phyloP scores from a whole-genome alignment of 805 yeast genomes.

The Cyberlindnera suaveolens region DNA sequence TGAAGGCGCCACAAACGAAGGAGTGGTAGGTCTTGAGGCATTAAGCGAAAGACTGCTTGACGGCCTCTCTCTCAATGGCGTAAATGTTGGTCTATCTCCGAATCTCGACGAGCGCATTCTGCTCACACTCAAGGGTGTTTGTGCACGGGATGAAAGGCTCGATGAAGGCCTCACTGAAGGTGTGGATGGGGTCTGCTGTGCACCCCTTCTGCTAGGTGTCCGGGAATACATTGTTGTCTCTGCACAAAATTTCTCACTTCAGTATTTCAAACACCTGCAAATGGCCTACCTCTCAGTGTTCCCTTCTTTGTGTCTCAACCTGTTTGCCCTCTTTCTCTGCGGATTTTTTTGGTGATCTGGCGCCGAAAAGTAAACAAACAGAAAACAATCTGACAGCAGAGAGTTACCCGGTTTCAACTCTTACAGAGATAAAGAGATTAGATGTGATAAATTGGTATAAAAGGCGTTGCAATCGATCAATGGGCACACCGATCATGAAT shows the following conservation, averaged over 20 bases:
- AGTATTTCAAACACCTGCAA: no score
- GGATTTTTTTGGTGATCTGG: background rate
- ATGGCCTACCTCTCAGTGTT: no score
- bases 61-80: constrained; percentile 20
- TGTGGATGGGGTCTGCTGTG: constrained; percentile 12
- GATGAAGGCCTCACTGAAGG: constrained; percentile 21
- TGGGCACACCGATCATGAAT: background rate
- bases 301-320: no score
- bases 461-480: background rate
- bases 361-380: constrained; percentile 1
- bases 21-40: constrained; percentile 19
- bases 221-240: constrained; percentile 11
- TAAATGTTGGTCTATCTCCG: constrained; percentile 16
- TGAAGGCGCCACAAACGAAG: constrained; percentile 13
- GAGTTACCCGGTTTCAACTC: background rate
- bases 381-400: background rate
- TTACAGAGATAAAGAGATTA: no score
- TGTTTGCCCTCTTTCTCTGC: background rate
- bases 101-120: constrained; percentile 14
- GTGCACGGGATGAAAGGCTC: constrained; percentile 15
- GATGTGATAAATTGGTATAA: background rate
- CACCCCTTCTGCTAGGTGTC: constrained; percentile 17
- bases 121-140: constrained; percentile 16
- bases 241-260: no score
- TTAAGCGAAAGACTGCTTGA: constrained; percentile 9